Evolutionary conservation across 2,329 filamentous ascomycete genomes (phyloP), one percentile per base, ranked within the genome.

Genomic region (Gremmenia infestans): DNA sequence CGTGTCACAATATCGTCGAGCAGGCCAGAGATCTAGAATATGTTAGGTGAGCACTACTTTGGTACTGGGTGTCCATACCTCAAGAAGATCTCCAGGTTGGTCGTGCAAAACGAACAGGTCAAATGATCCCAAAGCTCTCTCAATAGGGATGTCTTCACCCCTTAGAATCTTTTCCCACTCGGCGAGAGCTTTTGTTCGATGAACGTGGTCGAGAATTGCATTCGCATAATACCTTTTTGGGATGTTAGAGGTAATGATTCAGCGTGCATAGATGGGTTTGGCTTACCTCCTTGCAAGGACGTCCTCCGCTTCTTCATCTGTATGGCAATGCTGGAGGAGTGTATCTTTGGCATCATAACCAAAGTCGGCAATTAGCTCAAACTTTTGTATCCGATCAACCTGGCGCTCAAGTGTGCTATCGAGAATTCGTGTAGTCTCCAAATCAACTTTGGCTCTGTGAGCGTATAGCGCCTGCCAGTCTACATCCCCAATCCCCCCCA

Each of bases 271-370:
- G 48, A 17, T 17, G 43, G 39, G 19, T 19, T 19, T 47, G 36
- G 56, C 65, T 62, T 62, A 83, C 73, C 86, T 84, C 70, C 89
- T 81, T 14, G 93, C 89, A 65, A 99, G 74, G 52, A 88, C 82
- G 73, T 97, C 91, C 14, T 88, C 81, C 4, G 75, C 77, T 42
- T 81, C 77, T 12, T 87, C 79, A 56, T 54, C 46, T 8, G 15
- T 79, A 74, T 75, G 75, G 58, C 80, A 82, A 68, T 96, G 85
- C 54, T 80, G 76, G 58, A 91, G 67, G 49, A 97, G 78, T 53
- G 85, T 86, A 70, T 97, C 92, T 70, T 97, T 97, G 47, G 87
- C 89, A 74, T 97, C 91, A 67, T 92, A 93, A 0, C 91, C 91
- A 65, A 86, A 78, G 28, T 78, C 74, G 52, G 88, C 84, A 59